A percentile compares a stretch with the other conserved stretches of the same genome.
phyloP scores from a whole-genome alignment of 2,329 filamentous ascomycete genomes.

The Cladosporium phlei region DNA sequence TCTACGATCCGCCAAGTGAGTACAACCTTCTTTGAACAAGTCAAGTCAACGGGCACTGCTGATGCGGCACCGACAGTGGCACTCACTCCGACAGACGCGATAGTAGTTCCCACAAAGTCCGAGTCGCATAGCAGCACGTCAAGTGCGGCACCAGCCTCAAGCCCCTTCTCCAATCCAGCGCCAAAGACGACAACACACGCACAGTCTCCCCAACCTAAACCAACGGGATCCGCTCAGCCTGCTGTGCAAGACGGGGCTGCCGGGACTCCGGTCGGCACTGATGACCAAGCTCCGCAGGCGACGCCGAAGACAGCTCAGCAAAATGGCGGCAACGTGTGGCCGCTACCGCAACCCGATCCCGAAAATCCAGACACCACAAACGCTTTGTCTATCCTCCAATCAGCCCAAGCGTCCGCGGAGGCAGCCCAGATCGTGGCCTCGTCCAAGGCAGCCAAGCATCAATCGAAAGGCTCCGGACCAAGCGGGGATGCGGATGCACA shows the following conservation, averaged over 20 bases:
- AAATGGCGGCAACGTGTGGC: slow-evolving; percentile 2
- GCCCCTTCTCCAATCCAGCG: background rate
- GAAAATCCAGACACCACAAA: background rate
- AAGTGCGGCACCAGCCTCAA: background rate
- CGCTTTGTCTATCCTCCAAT: slow-evolving; percentile 1
- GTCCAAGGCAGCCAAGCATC: background rate
- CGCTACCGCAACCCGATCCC: background rate
- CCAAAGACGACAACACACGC: background rate
- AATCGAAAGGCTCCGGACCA: too few relatives aligned
- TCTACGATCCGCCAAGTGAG: slow-evolving; percentile 18
- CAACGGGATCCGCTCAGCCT: background rate
- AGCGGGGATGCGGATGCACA: too few relatives aligned
- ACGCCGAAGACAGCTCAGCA: background rate
- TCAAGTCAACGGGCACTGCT: background rate
- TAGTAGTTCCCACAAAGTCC: background rate
- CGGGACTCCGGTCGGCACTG: too few relatives aligned
- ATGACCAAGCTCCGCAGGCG: too few relatives aligned
- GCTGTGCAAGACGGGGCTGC: background rate
- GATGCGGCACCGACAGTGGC: background rate
- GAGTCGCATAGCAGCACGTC: background rate
- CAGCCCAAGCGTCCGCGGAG: background rate
- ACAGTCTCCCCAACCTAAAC: too few relatives aligned
- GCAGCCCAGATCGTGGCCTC: background rate
- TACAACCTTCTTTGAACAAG: background rate
- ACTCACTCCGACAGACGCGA: background rate